A percentile compares a stretch with the other conserved stretches of the same genome.
phyloP scores from a whole-genome alignment of 2,329 filamentous ascomycete species.

The Sclerotinia glacialis region DNA sequence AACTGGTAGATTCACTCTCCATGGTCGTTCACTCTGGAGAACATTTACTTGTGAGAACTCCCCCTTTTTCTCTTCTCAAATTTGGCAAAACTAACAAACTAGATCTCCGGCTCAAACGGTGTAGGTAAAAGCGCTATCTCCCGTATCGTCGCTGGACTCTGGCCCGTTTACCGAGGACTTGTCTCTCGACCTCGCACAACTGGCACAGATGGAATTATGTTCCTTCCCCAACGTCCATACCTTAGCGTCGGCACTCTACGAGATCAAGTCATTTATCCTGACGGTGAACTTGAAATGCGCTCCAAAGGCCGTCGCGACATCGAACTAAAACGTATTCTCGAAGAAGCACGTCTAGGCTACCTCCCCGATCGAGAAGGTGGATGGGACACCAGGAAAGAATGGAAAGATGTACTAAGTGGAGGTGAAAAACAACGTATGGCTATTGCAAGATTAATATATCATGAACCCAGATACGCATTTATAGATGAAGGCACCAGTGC shows the following conservation, averaged over 20 bases:
- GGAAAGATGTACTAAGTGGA: slow-evolving; percentile 96
- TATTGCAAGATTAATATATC: slow-evolving; percentile 86
- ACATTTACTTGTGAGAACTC: slow-evolving; percentile 65
- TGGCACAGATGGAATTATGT: slow-evolving; percentile 94
- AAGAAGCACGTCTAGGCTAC: slow-evolving; percentile 83
- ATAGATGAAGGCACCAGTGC: slow-evolving; percentile 95
- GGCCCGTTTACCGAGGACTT: slow-evolving; percentile 92
- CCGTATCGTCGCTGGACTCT: slow-evolving; percentile 84
- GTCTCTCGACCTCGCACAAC: slow-evolving; percentile 79
- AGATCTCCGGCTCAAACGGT: slow-evolving; percentile 91
- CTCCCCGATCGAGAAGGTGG: slow-evolving; percentile 89
- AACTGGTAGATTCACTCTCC: slow-evolving; percentile 82
- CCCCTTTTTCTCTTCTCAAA: slow-evolving; percentile 6
- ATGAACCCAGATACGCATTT: slow-evolving; percentile 91
- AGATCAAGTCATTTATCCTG: slow-evolving; percentile 97
- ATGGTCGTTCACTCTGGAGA: slow-evolving; percentile 88
- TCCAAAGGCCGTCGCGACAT: slow-evolving; percentile 73
- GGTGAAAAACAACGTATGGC: slow-evolving; percentile 97
- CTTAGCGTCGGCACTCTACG: slow-evolving; percentile 87
- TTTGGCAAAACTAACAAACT: slow-evolving; percentile 19
- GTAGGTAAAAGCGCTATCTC: slow-evolving; percentile 89
- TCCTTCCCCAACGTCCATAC: slow-evolving; percentile 90
- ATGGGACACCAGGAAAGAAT: slow-evolving; percentile 95
- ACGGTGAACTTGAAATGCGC: slow-evolving; percentile 91
- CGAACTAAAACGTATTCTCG: slow-evolving; percentile 74